Conservation (phyloP, 192 early-diverging fungal species). For the Gorgonomyces haynaldii region DNA sequence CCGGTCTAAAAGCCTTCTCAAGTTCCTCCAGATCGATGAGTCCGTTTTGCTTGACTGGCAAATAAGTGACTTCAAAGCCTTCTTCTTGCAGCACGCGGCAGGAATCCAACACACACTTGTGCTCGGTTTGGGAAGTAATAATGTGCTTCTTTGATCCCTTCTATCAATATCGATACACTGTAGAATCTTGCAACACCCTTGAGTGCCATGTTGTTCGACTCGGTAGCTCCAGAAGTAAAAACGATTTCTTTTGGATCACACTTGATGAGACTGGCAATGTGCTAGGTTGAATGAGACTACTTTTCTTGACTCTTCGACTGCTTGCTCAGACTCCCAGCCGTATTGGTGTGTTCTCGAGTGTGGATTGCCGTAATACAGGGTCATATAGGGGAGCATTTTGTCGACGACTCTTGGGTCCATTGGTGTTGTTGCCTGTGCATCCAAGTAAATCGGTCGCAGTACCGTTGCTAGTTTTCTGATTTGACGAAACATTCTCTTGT, state of each 20-base stretch:
- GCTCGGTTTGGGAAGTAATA: conserved; percentile 94
- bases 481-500: too few species aligned
- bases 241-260: conserved; percentile 95
- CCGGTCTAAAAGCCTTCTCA: conserved; percentile 74
- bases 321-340: conserved; percentile 91
- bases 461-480: too few species aligned
- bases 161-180: too few species aligned
- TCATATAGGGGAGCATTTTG: conserved; percentile 89
- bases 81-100: conserved; percentile 92
- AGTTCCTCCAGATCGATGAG: conserved; percentile 70
- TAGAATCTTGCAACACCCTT: conserved; percentile 96
- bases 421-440: conserved; percentile 80
- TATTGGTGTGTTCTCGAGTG: conserved; percentile 95
- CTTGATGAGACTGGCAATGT: conserved; percentile 76
- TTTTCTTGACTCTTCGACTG: conserved; percentile 75
- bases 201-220: conserved; percentile 88
- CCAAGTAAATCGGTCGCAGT: conserved; percentile 81
- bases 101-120: conserved; percentile 96
- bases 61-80: conserved; percentile 90
- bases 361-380: conserved; percentile 85
- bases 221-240: conserved; percentile 92
- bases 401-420: conserved; percentile 87
- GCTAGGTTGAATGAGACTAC: conserved; percentile 38
- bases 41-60: conserved; percentile 77
- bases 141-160: conserved; percentile 71